Conservation (phyloP, 208 protist species). For the Trypanosoma melophagium region DNA sequence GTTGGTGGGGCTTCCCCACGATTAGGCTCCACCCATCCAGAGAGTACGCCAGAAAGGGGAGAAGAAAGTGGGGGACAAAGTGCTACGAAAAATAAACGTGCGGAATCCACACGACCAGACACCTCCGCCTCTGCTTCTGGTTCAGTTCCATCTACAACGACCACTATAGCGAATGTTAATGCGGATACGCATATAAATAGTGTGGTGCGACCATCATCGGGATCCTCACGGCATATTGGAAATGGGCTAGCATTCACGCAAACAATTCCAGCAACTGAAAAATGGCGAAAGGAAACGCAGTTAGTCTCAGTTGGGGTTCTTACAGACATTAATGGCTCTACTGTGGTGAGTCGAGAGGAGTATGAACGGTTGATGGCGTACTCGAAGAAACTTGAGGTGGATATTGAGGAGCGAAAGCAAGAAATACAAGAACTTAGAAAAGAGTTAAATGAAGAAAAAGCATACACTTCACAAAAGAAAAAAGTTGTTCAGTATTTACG, state of each 20-base stretch:
- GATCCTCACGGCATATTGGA: not conserved
- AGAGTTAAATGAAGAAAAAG: constrained; percentile 56
- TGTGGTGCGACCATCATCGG: not conserved
- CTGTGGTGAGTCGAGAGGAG: constrained; percentile 43
- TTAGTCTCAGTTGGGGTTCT: constrained; percentile 54
- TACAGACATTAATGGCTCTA: constrained; percentile 66
- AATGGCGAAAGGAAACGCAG: constrained; percentile 37
- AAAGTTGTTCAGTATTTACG: constrained; percentile 81
- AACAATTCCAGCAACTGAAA: not conserved
- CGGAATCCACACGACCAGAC: no score
- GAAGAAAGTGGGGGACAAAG: no score
- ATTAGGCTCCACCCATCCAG: no score
- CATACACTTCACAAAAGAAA: constrained; percentile 54
- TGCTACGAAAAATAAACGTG: no score
- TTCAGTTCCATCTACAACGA: no score
- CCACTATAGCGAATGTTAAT: no score
- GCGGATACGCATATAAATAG: no score
- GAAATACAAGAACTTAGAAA: constrained; percentile 32
- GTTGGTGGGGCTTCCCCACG: no score
- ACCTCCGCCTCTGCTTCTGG: no score
- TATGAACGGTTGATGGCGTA: constrained; percentile 46
- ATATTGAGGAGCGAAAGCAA: constrained; percentile 53
- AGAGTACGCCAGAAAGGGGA: no score
- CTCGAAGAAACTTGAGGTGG: constrained; percentile 41
- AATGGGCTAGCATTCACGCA: constrained; percentile 3